Evolutionary conservation across 805 yeast species (phyloP), one percentile per base, ranked within the genome.

Genomic region (Ogataea pini): DNA sequence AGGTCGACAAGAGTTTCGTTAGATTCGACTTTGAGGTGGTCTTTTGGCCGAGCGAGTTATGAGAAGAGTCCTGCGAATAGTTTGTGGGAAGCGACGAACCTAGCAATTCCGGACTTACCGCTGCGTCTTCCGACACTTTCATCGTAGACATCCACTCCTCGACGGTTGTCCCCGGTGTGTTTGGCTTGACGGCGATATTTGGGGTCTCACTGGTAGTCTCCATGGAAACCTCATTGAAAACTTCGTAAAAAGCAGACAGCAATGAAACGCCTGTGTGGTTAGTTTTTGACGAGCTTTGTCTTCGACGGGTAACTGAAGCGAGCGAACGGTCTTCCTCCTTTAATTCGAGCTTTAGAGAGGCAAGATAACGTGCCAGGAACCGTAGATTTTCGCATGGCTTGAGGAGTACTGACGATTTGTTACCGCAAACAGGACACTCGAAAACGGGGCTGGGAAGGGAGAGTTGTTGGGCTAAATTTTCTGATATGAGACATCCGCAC

Each of bases 401-500:
- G 13, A 72, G 44, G 10, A 65, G 16, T 1, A 47, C 13, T 1
- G 55, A 60, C 5, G 62, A 51, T 6, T 44, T 45, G 7, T 46
- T 40, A 3, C 52, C 55, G 50, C 79, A 75, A 0, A 63, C 45
- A 2, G 78, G 78, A 46, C 79, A 75, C 5, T 46, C 19, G 58
- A 70, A 57, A 47, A 51, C 24, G 8, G 49, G 17, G 2, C 45
- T 32, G 25, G 58, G 47, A 36, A 60, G 18, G 2, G 59, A 40
- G 9, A 69, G 44, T 17, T 55, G 53, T 2, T 47, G 48, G 1
- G 62, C 67, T 4, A 72, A 50, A 4, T 45, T 45, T 29, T 68
- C 69, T 1, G 76, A 69, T 4, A 73, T 57, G 2, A 73, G 43
- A 54, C 76, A 72, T 0, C 78, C 78, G 54, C 78, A 74, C 1